A percentile compares a stretch with the other conserved stretches of the same genome.
Evolutionary conservation across 139 green algal species (phyloP).

Genomic region (Chlorella sorokiniana): DNA sequence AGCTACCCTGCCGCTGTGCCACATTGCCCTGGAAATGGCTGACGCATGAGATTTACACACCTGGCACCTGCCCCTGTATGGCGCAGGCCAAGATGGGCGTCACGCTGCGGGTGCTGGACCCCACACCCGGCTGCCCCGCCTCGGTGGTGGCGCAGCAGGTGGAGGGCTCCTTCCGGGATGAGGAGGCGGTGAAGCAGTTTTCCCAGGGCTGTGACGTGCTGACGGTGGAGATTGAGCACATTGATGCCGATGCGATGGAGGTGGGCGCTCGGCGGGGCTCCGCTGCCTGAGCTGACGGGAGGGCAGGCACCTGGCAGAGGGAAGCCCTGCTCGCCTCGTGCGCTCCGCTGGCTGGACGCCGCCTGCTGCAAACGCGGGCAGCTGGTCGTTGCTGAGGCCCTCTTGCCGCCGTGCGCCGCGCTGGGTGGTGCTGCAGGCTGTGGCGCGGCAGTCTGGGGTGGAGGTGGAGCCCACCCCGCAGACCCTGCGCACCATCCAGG

Average conservation of each 20-base stretch:
- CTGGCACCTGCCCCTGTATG: not conserved
- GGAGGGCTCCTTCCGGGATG: slow-evolving; percentile 80
- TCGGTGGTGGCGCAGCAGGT: slow-evolving; percentile 77
- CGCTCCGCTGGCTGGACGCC: too few species aligned
- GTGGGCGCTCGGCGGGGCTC: not conserved
- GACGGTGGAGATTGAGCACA: slow-evolving; percentile 99
- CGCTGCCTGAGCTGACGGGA: not conserved
- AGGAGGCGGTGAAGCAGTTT: slow-evolving; percentile 75
- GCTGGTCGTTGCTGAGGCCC: too few species aligned
- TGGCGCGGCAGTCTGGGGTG: slow-evolving; percentile 54
- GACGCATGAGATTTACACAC: too few species aligned
- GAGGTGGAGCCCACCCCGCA: slow-evolving; percentile 82
- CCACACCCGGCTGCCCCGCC: slow-evolving; percentile 78
- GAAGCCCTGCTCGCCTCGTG: too few species aligned
- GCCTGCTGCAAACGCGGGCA: too few species aligned
- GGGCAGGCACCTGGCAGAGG: too few species aligned
- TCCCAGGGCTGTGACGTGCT: slow-evolving; percentile 83
- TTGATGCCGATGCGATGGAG: slow-evolving; percentile 88
- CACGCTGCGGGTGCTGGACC: slow-evolving; percentile 87
- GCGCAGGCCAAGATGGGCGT: slow-evolving; percentile 88
- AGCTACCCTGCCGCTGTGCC: not conserved
- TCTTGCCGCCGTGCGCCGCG: too few species aligned
- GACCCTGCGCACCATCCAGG: slow-evolving; percentile 81
- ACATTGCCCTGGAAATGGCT: too few species aligned
- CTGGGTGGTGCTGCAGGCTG: slow-evolving; percentile 31